Base-by-base conservation (phyloP, 2,329 filamentous ascomycete species). In the Colletotrichum acutatum region DNA sequence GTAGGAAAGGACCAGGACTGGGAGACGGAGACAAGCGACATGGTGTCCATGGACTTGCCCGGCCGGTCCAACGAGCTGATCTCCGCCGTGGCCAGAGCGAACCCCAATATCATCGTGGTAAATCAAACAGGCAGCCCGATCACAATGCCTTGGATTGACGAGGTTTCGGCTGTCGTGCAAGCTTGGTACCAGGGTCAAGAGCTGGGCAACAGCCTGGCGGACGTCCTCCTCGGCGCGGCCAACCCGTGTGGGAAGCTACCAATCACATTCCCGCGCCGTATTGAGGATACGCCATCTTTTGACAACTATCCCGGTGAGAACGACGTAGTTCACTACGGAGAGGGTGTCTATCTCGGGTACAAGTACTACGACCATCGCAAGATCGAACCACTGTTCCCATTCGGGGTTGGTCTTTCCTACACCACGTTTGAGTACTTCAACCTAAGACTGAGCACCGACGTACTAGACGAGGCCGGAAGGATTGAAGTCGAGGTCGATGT, bases 181-280 rank as follows among this genome's bases (percentile, higher is more conserved):
- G 90, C 90, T 4, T 94, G 91, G 92, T 94, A 92, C 76, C 89
- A 90, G 58, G 91, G 91, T 2, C 91, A 93, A 77, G 91, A 93
- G 81, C 88, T 88, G 22, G 92, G 91, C 0, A 91, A 93, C 75
- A 90, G 90, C 0, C 88, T 93, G 60, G 90, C 89, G 0, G 91
- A 93, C 75, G 87, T 93, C 1, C 83, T 93, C 3, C 89, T 90
- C 63, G 92, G 91, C 30, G 84, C 87, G 52, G 84, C 89, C 49
- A 92, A 91, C 75, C 91, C 91, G 0, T 89, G 88, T 63, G 91
- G 89, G 2, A 91, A 91, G 74, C 81, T 93, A 0, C 89, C 91
- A 0, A 83, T 92, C 12, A 91, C 86, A 0, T 93, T 92, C 80
- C 92, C 92, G 0, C 83, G 81, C 34, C 80, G 81, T 0, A 79